Conservation (phyloP, 306 rosid species). For the Crotalaria pallida region DNA sequence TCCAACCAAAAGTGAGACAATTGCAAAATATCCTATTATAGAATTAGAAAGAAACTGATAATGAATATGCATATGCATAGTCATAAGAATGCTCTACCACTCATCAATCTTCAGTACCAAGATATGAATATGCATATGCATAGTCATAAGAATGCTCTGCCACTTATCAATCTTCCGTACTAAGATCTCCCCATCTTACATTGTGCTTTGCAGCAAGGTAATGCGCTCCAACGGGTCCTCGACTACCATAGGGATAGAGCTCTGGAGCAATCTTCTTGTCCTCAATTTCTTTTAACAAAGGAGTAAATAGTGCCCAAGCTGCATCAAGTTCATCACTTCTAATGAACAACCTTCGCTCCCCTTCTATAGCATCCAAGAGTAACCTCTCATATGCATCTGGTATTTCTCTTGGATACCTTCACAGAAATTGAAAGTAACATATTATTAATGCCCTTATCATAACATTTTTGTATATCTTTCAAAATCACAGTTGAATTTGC, state of each 20-base stretch:
- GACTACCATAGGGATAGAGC: slow-evolving; percentile 89
- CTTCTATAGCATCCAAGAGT: slow-evolving; percentile 89
- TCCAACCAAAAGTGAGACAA: not conserved
- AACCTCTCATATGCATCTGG: slow-evolving; percentile 97
- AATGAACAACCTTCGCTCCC: slow-evolving; percentile 84
- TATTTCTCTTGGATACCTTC: slow-evolving; percentile 80
- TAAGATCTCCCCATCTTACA: slow-evolving; percentile 89
- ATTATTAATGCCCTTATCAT: not conserved
- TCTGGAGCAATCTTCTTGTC: slow-evolving; percentile 81
- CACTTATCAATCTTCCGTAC: slow-evolving; percentile 38
- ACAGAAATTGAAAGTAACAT: slow-evolving; percentile 18
- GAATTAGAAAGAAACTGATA: not conserved
- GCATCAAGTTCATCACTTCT: slow-evolving; percentile 98
- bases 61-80: no score
- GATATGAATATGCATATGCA: no score
- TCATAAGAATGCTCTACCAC: slow-evolving; percentile 2
- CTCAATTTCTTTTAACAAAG: slow-evolving; percentile 85
- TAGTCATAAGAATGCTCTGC: slow-evolving; percentile 2
- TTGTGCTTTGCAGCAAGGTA: slow-evolving; percentile 87
- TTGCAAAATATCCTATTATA: not conserved
- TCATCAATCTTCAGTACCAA: slow-evolving; percentile 43
- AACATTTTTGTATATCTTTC: not conserved
- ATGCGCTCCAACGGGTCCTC: slow-evolving; percentile 96
- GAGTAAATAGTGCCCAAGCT: slow-evolving; percentile 90
- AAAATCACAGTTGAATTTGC: not conserved